Base-by-base conservation (phyloP, 768 basidiomycete species). In the Calocera viscosa region DNA sequence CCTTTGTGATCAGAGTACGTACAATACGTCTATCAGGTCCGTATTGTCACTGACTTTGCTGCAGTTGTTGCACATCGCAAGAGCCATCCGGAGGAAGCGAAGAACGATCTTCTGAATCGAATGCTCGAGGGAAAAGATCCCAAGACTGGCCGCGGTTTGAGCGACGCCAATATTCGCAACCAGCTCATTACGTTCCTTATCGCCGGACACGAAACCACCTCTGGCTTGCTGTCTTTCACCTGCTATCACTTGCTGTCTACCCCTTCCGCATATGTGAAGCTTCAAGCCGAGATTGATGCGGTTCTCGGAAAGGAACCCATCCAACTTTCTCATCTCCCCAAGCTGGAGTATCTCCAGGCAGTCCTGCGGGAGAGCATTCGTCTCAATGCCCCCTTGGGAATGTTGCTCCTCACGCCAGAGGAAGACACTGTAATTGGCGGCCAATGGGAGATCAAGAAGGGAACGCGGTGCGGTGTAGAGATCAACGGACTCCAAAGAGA, bases 41-140 rank as follows among this genome's bases (percentile, higher is more conserved):
- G n/a, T 49, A 34, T 16, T 28, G 16, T 68, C 22, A 68, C 49
- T 40, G 30, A 64, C 12, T 24, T 49, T 39, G 19, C 47, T 10
- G 19, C 65, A 80, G 80, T 81, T 47, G 75, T 82, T 16, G 71
- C 72, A 8, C 74, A 81, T 7, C 74, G 80, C 8, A 78, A 74
- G 64, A 73, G 73, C 2, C 75, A 79, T 47, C 78, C 79, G 1
- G 73, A 71, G 0, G 64, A 34, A 8, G 76, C 77, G 1, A 78
- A 78, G 66, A 77, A 79, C 53, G 82, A 83, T 68, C 70, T 83
- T 2, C 73, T 83, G 8, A 77, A 79, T 65, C 76, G 72, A 14
- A 82, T 83, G 81, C 67, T 83, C 49, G 73, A 77, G 26, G 77
- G 77, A 3, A 78, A 74, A 34, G 82, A 83, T 70, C 75, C 78